A percentile compares a stretch with the other conserved stretches of the same genome.
Evolutionary conservation across 2,329 filamentous ascomycete species (phyloP).

Genomic region (Penicillium corylophilum): DNA sequence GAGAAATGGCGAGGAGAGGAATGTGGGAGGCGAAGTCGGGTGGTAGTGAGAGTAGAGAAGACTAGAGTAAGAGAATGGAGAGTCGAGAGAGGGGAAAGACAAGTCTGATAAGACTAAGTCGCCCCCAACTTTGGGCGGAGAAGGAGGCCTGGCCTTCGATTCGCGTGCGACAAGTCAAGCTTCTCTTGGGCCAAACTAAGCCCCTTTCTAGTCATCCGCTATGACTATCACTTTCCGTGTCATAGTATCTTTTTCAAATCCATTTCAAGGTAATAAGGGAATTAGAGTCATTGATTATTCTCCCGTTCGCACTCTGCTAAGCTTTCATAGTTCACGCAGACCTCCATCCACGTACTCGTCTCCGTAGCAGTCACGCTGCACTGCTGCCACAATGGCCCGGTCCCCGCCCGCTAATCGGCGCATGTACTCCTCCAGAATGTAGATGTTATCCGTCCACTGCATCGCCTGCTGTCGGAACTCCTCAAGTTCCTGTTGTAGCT

Average conservation of each 20-base stretch:
- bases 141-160: slow-evolving; percentile 16
- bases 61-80: neutral
- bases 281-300: too few relatives aligned
- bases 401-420: slow-evolving; percentile 42
- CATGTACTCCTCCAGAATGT: slow-evolving; percentile 43
- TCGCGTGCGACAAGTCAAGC: slow-evolving; percentile 34
- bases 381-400: slow-evolving; percentile 42
- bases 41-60: neutral
- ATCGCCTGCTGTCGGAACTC: slow-evolving; percentile 33
- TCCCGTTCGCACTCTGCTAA: too few relatives aligned
- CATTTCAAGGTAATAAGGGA: too few relatives aligned
- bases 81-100: neutral
- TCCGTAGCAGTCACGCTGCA: slow-evolving; percentile 52
- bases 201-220: slow-evolving; percentile 17
- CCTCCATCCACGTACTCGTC: slow-evolving; percentile 57
- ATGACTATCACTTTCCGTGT: slow-evolving; percentile 7
- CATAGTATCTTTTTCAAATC: slow-evolving; percentile 1
- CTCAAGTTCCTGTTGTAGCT: slow-evolving; percentile 35
- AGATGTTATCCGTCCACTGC: slow-evolving; percentile 48
- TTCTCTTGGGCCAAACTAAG: slow-evolving; percentile 29
- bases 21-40: slow-evolving; percentile 8
- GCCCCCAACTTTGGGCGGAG: neutral
- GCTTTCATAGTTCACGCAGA: slow-evolving; percentile 42
- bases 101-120: neutral
- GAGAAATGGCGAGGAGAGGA: neutral